Base-by-base conservation (phyloP, 441 rosid species). In the Sinapis alba region DNA sequence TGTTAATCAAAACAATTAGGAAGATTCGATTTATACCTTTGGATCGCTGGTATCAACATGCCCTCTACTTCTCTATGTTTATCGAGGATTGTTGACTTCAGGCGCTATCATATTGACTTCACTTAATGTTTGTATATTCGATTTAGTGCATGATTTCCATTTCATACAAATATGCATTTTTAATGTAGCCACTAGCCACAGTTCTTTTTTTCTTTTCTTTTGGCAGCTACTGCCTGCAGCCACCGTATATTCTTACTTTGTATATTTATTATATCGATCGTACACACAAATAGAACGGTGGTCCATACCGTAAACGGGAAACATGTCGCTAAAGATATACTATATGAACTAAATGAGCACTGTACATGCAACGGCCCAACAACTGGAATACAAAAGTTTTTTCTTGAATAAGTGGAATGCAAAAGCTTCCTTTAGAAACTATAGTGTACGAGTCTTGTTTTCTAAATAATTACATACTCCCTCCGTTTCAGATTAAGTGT, bases 311-410 rank as follows among this genome's bases (percentile, higher is more conserved):
- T 43, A 43, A 43, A 43, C 50, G 50, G 50, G 50, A 43, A 43
- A 43, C 50, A 43, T 43, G 50, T 43, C 50, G 7, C 50, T 43
- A 43, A n/a, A n/a, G 50, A 43, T 43, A 43, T 43, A 43, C n/a
- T 43, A 43, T 21, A 15, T 43, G 50, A n/a, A 43, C 50, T 43
- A 43, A 23, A 59, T 50, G 45, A 21, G 16, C 61, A 74, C 21
- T 74, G 60, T 10, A 45, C 38, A 58, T 58, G 36, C 47, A 73
- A 74, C 66, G 60, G 53, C 61, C 51, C 60, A 73, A 65, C 65
- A 56, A 41, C 34, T 57, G 24, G 62, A 58, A 20, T 28, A 45
- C 20, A 67, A 32, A 38, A 11, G 4, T 4, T 16, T 7, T 7
- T 13, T 13, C 47, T 41, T 13, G 16, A 41, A 41, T 43, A 43